phyloP scores from a whole-genome alignment of 768 basidiomycete species.

The Lactarius trivialis region DNA sequence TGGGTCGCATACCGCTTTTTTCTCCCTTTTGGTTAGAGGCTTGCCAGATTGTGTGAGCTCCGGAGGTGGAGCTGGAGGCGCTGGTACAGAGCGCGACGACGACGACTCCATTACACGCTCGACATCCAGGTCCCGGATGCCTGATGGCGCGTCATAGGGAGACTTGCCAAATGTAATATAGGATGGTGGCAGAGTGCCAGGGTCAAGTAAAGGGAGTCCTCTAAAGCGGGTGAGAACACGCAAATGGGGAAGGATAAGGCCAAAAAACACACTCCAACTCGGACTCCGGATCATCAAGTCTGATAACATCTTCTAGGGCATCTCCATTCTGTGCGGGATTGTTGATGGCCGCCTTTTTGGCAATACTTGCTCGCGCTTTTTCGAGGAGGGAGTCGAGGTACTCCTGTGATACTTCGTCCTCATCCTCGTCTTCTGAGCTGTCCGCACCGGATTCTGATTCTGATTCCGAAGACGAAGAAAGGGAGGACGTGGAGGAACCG shows the following conservation, averaged over 20 bases:
- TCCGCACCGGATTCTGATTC: constrained; percentile 28
- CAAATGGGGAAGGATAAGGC: constrained; percentile 4
- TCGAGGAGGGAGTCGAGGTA: constrained; percentile 59
- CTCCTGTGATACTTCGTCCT: constrained; percentile 48
- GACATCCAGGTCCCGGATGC: constrained; percentile 56
- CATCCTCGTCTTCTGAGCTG: constrained; percentile 30
- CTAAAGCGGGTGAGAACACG: constrained; percentile 30
- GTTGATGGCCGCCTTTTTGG: constrained; percentile 22
- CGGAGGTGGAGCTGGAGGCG: constrained; percentile 56
- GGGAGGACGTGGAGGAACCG: not conserved
- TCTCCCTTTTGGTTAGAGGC: constrained; percentile 63
- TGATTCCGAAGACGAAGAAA: constrained; percentile 27
- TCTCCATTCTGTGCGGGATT: not conserved
- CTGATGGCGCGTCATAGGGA: constrained; percentile 39
- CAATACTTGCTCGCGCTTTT: constrained; percentile 48
- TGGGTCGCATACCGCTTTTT: constrained; percentile 50
- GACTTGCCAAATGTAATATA: constrained; percentile 53
- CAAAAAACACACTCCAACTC: constrained; percentile 33
- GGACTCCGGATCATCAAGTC: constrained; percentile 32
- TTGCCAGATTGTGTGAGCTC: constrained; percentile 56
- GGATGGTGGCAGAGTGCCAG: constrained; percentile 53
- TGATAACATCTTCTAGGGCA: constrained; percentile 46
- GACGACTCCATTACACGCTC: constrained; percentile 46
- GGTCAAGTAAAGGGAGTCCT: constrained; percentile 57
- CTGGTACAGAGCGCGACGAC: constrained; percentile 44